phyloP scores from a whole-genome alignment of 2,329 filamentous ascomycete genomes.

The Aspergillus sp. region DNA sequence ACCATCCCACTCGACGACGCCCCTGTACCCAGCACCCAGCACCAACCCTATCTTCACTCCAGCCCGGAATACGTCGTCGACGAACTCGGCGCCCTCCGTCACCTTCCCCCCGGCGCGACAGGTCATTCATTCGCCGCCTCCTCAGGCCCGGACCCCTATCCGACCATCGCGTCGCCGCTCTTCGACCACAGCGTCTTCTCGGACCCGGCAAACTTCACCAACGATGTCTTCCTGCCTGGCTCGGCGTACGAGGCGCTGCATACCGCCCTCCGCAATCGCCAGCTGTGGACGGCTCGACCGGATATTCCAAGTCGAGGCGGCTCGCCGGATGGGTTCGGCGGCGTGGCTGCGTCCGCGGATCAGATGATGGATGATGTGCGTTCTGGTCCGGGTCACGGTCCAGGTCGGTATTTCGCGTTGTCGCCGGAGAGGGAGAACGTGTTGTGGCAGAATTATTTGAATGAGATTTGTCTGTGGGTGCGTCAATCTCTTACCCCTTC shows the following conservation, averaged over 20 bases:
- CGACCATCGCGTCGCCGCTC: slow-evolving; percentile 21
- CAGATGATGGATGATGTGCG: background rate
- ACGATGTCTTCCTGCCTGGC: slow-evolving; percentile 52
- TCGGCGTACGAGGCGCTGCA: slow-evolving; percentile 50
- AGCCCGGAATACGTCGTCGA: slow-evolving; percentile 24
- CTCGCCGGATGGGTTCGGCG: slow-evolving; percentile 17
- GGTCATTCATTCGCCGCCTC: slow-evolving; percentile 7
- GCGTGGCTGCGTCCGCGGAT: slow-evolving; percentile 7
- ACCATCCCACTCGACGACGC: background rate
- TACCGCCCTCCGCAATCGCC: slow-evolving; percentile 45
- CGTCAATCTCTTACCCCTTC: background rate
- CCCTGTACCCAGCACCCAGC: background rate
- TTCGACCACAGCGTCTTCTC: slow-evolving; percentile 27
- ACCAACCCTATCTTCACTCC: slow-evolving; percentile 23
- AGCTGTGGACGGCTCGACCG: slow-evolving; percentile 47
- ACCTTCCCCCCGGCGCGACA: slow-evolving; percentile 7
- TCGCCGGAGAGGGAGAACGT: slow-evolving; percentile 31
- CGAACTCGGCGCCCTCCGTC: slow-evolving; percentile 19
- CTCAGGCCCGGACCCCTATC: slow-evolving; percentile 16
- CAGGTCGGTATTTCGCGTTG: slow-evolving; percentile 24
- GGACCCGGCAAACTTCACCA: slow-evolving; percentile 32
- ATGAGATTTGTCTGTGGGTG: slow-evolving; percentile 32
- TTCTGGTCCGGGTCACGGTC: slow-evolving; percentile 8
- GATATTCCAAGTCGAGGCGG: slow-evolving; percentile 35
- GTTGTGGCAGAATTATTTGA: slow-evolving; percentile 32